phyloP scores from a whole-genome alignment of 2,329 filamentous ascomycete genomes.

The Diaporthe destruens region DNA sequence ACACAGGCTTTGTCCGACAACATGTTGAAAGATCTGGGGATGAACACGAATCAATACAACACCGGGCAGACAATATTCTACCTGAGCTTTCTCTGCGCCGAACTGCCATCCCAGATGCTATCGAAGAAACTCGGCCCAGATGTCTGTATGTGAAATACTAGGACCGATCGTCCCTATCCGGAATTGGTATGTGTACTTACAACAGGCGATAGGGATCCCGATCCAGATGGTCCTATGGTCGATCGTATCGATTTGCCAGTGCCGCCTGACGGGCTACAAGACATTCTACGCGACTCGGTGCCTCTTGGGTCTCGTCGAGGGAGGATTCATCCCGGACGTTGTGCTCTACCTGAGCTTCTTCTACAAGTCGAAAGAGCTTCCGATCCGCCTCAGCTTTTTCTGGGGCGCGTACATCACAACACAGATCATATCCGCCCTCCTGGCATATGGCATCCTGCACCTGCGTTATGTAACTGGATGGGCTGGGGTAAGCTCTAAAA shows the following conservation, averaged over 20 bases:
- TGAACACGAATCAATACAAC: constrained; percentile 59
- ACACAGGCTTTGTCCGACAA: constrained; percentile 52
- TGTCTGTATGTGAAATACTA: constrained; percentile 35
- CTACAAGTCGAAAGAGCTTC: constrained; percentile 76
- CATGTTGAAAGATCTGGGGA: constrained; percentile 48
- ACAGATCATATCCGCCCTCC: constrained; percentile 62
- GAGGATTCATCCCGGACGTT: constrained; percentile 59
- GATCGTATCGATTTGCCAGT: constrained; percentile 54
- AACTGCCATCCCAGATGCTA: constrained; percentile 66
- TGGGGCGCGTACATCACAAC: constrained; percentile 71
- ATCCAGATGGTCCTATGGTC: constrained; percentile 57
- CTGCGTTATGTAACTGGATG: constrained; percentile 62
- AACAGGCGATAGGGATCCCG: constrained; percentile 51
- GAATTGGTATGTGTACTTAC: constrained; percentile 61
- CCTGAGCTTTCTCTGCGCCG: constrained; percentile 62
- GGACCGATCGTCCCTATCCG: constrained; percentile 59
- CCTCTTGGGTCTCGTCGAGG: constrained; percentile 58
- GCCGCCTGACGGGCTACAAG: constrained; percentile 56
- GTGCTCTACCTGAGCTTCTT: constrained; percentile 77
- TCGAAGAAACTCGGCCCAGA: constrained; percentile 62
- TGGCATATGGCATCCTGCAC: constrained; percentile 67
- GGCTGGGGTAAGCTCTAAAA: constrained; percentile 53
- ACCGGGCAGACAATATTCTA: constrained; percentile 64
- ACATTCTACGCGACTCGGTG: constrained; percentile 57
- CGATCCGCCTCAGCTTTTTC: constrained; percentile 73